Percentiles rank a stretch among this genome's conserved stretches.
Evolutionary conservation across 2,329 filamentous ascomycete species (phyloP).

Genomic region (Sphaerulina vaccinii): DNA sequence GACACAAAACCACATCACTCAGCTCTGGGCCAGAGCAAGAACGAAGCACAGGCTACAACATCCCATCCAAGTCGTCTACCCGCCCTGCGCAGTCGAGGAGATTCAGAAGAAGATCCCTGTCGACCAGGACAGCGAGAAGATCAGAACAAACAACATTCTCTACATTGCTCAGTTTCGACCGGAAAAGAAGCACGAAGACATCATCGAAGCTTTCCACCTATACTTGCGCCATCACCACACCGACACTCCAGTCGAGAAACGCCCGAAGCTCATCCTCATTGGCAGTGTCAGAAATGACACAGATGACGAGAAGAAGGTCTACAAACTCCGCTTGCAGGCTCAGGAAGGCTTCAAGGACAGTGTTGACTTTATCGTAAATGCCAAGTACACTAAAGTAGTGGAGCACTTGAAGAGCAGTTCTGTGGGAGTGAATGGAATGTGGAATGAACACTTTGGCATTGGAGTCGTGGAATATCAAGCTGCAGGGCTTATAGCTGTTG

Average conservation of each 20-base stretch:
- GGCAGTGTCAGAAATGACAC: slow-evolving; percentile 83
- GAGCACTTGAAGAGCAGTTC: slow-evolving; percentile 73
- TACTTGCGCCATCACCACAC: slow-evolving; percentile 62
- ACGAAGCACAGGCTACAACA: slow-evolving; percentile 51
- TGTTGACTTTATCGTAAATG: slow-evolving; percentile 87
- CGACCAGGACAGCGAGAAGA: slow-evolving; percentile 64
- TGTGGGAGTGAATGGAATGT: slow-evolving; percentile 96
- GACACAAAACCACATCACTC: slow-evolving; percentile 81
- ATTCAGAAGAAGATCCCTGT: slow-evolving; percentile 73
- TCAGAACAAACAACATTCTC: slow-evolving; percentile 70
- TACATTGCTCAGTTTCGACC: slow-evolving; percentile 98
- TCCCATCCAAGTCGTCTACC: slow-evolving; percentile 77
- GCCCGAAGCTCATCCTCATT: slow-evolving; percentile 74
- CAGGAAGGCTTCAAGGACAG: slow-evolving; percentile 80
- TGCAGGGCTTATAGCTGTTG: slow-evolving; percentile 86
- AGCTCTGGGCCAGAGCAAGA: slow-evolving; percentile 67
- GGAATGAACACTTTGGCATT: slow-evolving; percentile 99
- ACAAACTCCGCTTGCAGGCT: slow-evolving; percentile 79
- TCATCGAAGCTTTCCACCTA: slow-evolving; percentile 78
- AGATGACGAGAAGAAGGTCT: slow-evolving; percentile 76
- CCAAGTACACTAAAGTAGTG: slow-evolving; percentile 82
- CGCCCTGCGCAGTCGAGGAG: slow-evolving; percentile 86
- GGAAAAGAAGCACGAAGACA: slow-evolving; percentile 91
- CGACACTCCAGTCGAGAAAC: slow-evolving; percentile 25
- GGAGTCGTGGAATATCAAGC: slow-evolving; percentile 98